Evolutionary conservation across 805 yeast species (phyloP).

Genomic region (Ogataea degrootiae): DNA sequence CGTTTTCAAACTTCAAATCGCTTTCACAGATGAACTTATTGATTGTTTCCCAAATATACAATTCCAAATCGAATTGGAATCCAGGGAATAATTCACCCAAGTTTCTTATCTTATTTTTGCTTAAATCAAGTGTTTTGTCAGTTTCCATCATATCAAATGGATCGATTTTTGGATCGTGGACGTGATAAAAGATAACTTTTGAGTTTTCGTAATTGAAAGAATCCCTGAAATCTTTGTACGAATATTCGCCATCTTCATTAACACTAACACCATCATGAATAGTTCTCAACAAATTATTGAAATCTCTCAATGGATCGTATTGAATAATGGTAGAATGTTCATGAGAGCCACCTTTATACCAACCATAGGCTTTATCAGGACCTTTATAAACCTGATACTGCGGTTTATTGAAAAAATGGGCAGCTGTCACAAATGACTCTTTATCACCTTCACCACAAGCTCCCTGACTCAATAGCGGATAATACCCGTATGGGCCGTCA

Average conservation of each 20-base stretch:
- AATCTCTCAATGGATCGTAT: slow-evolving; percentile 27
- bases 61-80: slow-evolving; percentile 23
- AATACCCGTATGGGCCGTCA: slow-evolving; percentile 56
- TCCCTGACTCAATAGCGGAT: slow-evolving; percentile 57
- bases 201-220: slow-evolving; percentile 15
- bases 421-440: slow-evolving; percentile 67
- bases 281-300: slow-evolving; percentile 9
- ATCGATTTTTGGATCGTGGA: slow-evolving; percentile 46
- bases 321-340: slow-evolving; percentile 20
- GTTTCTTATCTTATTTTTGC: slow-evolving; percentile 17
- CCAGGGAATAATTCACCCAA: slow-evolving; percentile 21
- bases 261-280: slow-evolving; percentile 1
- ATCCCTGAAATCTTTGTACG: slow-evolving; percentile 5
- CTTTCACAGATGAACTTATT: slow-evolving; percentile 13
- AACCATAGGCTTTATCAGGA: slow-evolving; percentile 20
- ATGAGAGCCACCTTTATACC: slow-evolving; percentile 14
- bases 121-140: slow-evolving; percentile 14
- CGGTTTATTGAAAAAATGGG: slow-evolving; percentile 39
- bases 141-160: slow-evolving; percentile 35
- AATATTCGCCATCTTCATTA: neutral
- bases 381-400: slow-evolving; percentile 45
- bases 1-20: neutral
- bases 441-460: slow-evolving; percentile 72
- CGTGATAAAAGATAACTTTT: slow-evolving; percentile 33
- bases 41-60: slow-evolving; percentile 23